phyloP scores from a whole-genome alignment of 2,329 filamentous ascomycete species.

The Ophiostoma pallidulum region DNA sequence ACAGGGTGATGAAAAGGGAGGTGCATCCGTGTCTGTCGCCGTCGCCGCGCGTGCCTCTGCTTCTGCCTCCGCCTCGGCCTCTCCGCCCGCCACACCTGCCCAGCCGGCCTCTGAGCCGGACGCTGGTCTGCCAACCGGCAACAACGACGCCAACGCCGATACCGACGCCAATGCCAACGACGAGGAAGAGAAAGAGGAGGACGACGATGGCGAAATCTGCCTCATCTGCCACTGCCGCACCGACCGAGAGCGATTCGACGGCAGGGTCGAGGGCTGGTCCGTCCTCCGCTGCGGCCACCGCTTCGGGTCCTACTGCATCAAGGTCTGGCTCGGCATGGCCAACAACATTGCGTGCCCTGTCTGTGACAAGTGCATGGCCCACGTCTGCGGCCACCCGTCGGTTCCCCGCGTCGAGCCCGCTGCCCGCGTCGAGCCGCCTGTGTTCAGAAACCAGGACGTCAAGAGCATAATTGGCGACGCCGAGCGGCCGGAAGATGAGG shows the following conservation, averaged over 20 bases:
- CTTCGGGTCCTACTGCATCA: conserved; percentile 35
- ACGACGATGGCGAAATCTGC: conserved; percentile 27
- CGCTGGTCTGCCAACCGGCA: not conserved
- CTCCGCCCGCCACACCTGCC: too few species aligned
- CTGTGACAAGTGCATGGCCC: conserved; percentile 26
- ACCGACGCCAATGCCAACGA: too few species aligned
- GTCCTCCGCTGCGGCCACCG: conserved; percentile 33
- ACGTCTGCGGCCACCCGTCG: conserved; percentile 26
- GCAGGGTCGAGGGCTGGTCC: conserved; percentile 31
- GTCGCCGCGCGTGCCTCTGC: too few species aligned
- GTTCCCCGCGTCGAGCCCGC: conserved; percentile 18
- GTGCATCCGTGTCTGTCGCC: too few species aligned
- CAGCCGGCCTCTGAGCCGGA: too few species aligned
- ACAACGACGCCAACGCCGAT: too few species aligned
- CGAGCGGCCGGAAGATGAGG: too few species aligned
- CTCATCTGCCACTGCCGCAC: conserved; percentile 34
- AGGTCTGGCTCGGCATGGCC: conserved; percentile 31
- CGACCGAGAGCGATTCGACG: conserved; percentile 30
- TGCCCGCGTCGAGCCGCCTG: not conserved
- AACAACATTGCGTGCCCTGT: conserved; percentile 31
- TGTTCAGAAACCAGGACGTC: not conserved
- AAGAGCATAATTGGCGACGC: not conserved
- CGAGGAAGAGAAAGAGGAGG: too few species aligned
- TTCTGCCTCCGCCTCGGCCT: too few species aligned
- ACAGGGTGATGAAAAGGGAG: too few species aligned